These are phyloP conservation scores for Amaranthus tricolor DNA, from an alignment of 179 eudicot genomes.

Conservation along the genomic window DNA sequence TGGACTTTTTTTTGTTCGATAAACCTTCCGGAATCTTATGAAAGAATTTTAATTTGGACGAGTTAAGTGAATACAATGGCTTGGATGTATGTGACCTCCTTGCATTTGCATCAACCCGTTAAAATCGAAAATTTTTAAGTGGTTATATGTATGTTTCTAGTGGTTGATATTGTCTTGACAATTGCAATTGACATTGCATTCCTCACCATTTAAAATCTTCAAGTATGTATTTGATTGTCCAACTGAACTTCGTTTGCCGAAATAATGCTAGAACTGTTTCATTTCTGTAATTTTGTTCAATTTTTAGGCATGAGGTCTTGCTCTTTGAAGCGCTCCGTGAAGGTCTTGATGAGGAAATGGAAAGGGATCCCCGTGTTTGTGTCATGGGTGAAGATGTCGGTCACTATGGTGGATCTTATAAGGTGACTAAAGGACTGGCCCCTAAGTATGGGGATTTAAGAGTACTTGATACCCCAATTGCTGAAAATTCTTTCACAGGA, in stretches of 20 bases:
- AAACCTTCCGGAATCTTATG: too few species aligned
- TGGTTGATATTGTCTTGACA: too few species aligned
- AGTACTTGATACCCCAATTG: slow-evolving; percentile 93
- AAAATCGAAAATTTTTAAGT: too few species aligned
- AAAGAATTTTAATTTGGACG: too few species aligned
- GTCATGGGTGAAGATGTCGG: slow-evolving; percentile 98
- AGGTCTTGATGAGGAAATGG: slow-evolving; percentile 95
- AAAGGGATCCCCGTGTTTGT: slow-evolving; percentile 73
- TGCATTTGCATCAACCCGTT: too few species aligned
- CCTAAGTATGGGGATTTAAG: slow-evolving; percentile 77
- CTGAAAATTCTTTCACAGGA: slow-evolving; percentile 93
- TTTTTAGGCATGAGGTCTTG: slow-evolving; percentile 75
- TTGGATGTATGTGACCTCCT: too few species aligned
- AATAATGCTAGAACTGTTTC: background rate
- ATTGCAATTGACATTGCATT: too few species aligned
- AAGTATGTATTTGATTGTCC: background rate
- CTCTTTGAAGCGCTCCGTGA: slow-evolving; percentile 92
- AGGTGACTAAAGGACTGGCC: slow-evolving; percentile 84
- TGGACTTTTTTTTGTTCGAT: too few species aligned
- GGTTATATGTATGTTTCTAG: too few species aligned
- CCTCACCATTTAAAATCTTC: background rate
- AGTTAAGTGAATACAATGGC: too few species aligned
- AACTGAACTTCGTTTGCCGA: background rate
- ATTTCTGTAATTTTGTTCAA: background rate
- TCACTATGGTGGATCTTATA: slow-evolving; percentile 94